Base-by-base conservation (phyloP, 371 early-diverging fungal species). In the Batkoa obscura region DNA sequence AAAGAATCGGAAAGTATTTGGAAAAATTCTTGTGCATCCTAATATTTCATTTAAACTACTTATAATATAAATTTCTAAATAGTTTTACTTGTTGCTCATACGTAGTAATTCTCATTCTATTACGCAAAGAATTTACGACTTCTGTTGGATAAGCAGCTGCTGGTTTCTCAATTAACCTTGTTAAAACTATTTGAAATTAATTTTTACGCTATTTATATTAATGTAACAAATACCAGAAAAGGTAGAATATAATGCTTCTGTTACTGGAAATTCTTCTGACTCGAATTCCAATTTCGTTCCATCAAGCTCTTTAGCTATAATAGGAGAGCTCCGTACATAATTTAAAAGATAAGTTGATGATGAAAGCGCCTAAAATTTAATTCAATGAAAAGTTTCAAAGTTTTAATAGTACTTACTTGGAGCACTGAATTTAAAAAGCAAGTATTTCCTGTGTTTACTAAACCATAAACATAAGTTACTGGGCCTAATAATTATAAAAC, bases 11-110 rank as follows among this genome's bases (percentile, higher is more conserved):
- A 84, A 12, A 94, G 80, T 5, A 90, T 74, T 64, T 89, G 88
- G 57, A 92, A 86, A 23, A 92, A 73, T 62, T 94, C 94, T 62
- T 94, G 94, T 0, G 93, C 94, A 66, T 94, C 94, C 80, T n/a
- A n/a, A n/a, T n/a, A n/a, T n/a, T n/a, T n/a, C n/a, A n/a, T n/a
- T n/a, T n/a, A n/a, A n/a, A n/a, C n/a, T n/a, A n/a, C n/a, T n/a
- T n/a, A n/a, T n/a, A n/a, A n/a, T n/a, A n/a, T n/a, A n/a, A n/a
- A n/a, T n/a, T n/a, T n/a, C n/a, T n/a, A n/a, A n/a, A n/a, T n/a
- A n/a, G n/a, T n/a, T n/a, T n/a, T n/a, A n/a, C n/a, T n/a, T 66
- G 74, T 62, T 62, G 72, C 48, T 66, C 66, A 58, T 65, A 70
- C 56, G 57, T 68, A 51, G 64, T 55, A 58, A 68, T 58, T 15